These are phyloP conservation scores for Chlamydomonas sp. DNA, from an alignment of 139 green algal genomes.

Conservation along the genomic window DNA sequence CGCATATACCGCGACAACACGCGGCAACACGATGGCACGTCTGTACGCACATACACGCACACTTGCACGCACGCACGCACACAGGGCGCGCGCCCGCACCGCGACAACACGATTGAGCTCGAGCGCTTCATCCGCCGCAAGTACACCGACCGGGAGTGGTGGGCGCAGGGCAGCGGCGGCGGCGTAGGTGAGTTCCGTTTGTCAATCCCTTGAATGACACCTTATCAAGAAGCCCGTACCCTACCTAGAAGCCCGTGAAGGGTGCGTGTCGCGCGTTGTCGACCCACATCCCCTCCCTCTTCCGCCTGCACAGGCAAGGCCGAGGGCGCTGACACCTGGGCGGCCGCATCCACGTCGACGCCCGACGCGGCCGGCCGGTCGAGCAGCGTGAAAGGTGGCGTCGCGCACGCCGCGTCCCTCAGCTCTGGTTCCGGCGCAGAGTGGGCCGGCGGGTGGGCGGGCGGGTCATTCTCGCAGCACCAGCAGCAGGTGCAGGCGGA, in stretches of 20 bases:
- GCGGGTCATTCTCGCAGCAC: too few species aligned
- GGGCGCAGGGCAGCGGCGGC: neutral
- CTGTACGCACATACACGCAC: constrained; percentile 25
- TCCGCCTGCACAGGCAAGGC: neutral
- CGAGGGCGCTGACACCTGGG: neutral
- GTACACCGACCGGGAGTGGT: constrained; percentile 26
- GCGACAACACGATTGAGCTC: constrained; percentile 17
- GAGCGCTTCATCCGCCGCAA: constrained; percentile 36
- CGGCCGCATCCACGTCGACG: neutral
- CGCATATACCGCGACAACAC: constrained; percentile 8
- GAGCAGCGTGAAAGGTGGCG: too few species aligned
- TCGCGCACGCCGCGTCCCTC: too few species aligned
- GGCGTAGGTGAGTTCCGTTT: neutral
- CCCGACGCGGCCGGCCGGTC: neutral
- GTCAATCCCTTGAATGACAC: neutral
- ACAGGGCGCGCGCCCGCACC: neutral
- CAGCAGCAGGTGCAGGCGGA: too few species aligned
- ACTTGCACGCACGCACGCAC: too few species aligned
- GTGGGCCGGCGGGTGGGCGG: too few species aligned
- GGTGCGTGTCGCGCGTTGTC: neutral
- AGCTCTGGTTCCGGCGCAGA: too few species aligned
- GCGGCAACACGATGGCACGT: constrained; percentile 25
- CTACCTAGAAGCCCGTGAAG: too few species aligned
- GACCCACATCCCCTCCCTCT: neutral
- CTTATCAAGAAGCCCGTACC: neutral